These are phyloP conservation scores for Cutaneotrichosporon cavernicola DNA, from an alignment of 1,284 basidiomycete genomes.

Conservation along the genomic window DNA sequence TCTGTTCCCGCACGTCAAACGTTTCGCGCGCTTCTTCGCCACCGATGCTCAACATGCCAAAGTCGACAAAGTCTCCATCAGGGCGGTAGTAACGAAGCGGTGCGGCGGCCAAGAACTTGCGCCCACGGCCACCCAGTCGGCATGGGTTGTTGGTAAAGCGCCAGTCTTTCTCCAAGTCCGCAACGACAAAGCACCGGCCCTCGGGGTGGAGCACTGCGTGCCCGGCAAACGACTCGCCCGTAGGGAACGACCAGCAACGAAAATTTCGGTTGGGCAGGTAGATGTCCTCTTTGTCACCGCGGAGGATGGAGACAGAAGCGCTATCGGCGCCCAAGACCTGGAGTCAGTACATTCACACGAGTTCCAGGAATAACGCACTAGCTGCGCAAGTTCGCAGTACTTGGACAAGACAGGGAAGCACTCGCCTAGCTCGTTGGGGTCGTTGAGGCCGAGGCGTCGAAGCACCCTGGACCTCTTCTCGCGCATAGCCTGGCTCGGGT, in stretches of 20 bases:
- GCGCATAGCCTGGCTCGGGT: constrained; percentile 15
- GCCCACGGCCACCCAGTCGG: not conserved
- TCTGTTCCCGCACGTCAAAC: constrained; percentile 37
- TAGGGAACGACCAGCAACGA: not conserved
- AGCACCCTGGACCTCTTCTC: constrained; percentile 11
- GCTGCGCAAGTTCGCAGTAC: constrained; percentile 39
- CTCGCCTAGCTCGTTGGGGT: constrained; percentile 28
- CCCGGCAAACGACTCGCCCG: constrained; percentile 12
- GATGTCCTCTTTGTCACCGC: constrained; percentile 18
- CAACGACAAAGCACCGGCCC: constrained; percentile 33
- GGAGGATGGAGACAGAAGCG: constrained; percentile 21
- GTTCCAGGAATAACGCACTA: constrained; percentile 25
- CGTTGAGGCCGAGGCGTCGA: constrained; percentile 34
- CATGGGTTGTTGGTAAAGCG: constrained; percentile 36
- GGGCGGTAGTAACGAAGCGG: constrained; percentile 37
- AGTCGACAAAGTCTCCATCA: constrained; percentile 31
- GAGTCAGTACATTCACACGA: not conserved
- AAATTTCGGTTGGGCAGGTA: constrained; percentile 4
- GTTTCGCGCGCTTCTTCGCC: constrained; percentile 31
- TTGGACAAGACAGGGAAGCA: constrained; percentile 37
- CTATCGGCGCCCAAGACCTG: constrained; percentile 26
- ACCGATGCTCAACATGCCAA: constrained; percentile 42
- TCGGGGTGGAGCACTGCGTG: constrained; percentile 23
- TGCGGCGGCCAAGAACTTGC: constrained; percentile 39
- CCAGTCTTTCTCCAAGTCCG: constrained; percentile 42